Percentiles rank a stretch among this genome's conserved stretches.
Conservation (phyloP, 495 filamentous ascomycete species). For the Penicillium daleae region DNA sequence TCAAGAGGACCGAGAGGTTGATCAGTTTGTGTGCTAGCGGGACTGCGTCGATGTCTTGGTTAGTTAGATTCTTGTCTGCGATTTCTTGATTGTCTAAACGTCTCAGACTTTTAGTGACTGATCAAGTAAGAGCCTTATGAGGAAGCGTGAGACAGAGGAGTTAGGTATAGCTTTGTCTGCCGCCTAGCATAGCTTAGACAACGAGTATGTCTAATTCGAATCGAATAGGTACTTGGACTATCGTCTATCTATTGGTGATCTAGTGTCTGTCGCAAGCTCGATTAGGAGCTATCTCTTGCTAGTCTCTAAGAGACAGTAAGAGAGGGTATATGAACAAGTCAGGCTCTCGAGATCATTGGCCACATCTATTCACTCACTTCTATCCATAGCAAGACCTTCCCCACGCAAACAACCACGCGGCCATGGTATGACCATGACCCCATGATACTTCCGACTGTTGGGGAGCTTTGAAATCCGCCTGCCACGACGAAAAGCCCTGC, state of each 20-base stretch:
- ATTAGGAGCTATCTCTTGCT: not conserved
- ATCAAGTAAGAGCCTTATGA: not conserved
- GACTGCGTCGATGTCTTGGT: not conserved
- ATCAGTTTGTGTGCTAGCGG: not conserved
- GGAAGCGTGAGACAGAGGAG: not conserved
- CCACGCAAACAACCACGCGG: constrained; percentile 1
- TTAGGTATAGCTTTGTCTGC: not conserved
- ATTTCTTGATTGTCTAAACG: not conserved
- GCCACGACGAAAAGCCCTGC: not conserved
- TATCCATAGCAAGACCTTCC: no score
- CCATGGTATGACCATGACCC: not conserved
- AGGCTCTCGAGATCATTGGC: not conserved
- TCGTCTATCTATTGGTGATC: no score
- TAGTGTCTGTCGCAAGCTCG: no score
- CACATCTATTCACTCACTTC: no score
- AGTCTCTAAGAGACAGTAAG: not conserved
- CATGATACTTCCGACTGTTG: not conserved
- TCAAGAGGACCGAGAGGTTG: not conserved
- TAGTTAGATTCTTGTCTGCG: not conserved
- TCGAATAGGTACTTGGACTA: no score
- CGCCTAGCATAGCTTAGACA: not conserved
- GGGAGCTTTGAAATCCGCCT: not conserved
- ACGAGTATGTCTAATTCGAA: no score
- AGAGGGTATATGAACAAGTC: not conserved
- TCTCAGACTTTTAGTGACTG: not conserved